phyloP scores from a whole-genome alignment of 768 basidiomycete genomes.

The Xanthoconium stramineum region DNA sequence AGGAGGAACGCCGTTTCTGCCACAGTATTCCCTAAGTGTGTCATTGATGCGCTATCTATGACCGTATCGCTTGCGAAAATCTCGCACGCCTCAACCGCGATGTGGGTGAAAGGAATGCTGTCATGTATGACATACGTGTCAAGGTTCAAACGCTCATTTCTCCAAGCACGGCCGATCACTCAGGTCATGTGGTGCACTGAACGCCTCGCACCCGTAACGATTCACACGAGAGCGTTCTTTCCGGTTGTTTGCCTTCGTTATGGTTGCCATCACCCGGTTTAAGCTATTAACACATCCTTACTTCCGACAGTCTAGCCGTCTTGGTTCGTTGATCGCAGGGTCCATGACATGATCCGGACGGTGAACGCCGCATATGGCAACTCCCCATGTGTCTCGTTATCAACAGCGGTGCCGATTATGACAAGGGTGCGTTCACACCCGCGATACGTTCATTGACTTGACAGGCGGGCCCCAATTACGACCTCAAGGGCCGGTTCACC shows the following conservation, averaged over 20 bases:
- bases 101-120: neutral
- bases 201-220: neutral
- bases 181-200: neutral
- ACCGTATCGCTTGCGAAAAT: neutral
- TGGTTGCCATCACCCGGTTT: neutral
- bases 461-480: neutral
- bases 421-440: neutral
- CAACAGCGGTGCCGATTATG: constrained; percentile 10
- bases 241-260: neutral
- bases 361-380: neutral
- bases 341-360: constrained; percentile 5
- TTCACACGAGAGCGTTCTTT: neutral
- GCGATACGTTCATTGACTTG: constrained; percentile 10
- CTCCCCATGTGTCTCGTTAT: neutral
- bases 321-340: constrained; percentile 1
- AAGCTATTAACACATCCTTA: neutral
- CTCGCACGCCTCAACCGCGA: neutral
- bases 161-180: neutral
- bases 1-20: neutral
- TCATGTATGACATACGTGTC: neutral
- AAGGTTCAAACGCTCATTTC: neutral
- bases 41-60: neutral
- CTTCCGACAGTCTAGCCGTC: neutral
- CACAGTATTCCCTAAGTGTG: neutral
- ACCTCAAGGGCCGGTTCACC: neutral